Conservation (phyloP, 345 rosid genomes). For the Theobroma cacao region DNA sequence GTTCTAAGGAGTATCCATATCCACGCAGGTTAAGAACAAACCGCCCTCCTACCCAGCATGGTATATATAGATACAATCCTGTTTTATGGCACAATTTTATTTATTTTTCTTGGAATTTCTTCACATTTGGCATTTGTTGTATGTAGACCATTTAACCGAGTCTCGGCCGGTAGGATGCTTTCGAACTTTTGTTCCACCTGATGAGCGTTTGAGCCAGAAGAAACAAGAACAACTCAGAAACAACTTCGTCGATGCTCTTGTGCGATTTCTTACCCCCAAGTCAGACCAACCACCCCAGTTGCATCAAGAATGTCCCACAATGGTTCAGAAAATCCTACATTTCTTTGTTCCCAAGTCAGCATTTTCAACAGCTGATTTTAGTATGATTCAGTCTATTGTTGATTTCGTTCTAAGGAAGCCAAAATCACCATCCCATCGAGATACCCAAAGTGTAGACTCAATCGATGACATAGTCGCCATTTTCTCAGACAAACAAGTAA, state of each 20-base stretch:
- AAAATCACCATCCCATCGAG: background rate
- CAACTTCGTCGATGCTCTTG: background rate
- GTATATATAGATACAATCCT: slow-evolving; percentile 13
- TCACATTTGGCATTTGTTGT: background rate
- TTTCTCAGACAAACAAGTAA: background rate
- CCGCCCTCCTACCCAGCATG: slow-evolving; percentile 23
- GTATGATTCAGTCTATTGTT: background rate
- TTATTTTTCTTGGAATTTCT: no score
- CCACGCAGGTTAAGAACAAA: slow-evolving; percentile 58
- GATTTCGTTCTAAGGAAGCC: background rate
- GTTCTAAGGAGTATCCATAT: slow-evolving; percentile 41
- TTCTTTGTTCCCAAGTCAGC: background rate
- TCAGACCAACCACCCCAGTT: background rate
- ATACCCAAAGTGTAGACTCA: background rate
- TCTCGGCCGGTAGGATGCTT: background rate
- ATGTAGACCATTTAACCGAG: background rate
- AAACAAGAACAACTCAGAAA: background rate
- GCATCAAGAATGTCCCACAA: background rate
- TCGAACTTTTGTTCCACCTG: background rate
- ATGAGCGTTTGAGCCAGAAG: background rate
- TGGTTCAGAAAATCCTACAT: background rate
- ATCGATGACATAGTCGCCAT: background rate
- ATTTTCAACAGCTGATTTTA: background rate
- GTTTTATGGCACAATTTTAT: no score
- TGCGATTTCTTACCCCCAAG: background rate